Evolutionary conservation across 2,329 filamentous ascomycete species (phyloP).

Genomic region (Colletotrichum sp.): DNA sequence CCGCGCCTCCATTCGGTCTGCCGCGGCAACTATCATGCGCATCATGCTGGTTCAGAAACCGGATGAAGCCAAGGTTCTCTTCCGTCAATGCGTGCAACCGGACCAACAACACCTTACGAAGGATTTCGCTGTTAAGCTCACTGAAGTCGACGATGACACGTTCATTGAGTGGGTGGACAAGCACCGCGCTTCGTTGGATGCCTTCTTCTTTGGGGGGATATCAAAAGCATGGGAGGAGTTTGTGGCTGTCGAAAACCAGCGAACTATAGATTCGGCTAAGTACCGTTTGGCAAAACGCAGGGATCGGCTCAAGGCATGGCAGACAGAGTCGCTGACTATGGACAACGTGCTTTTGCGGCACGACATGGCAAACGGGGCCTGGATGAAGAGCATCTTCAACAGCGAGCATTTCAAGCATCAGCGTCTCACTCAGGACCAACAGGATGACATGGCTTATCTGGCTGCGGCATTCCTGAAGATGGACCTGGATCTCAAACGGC

Average conservation of each 20-base stretch:
- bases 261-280: slow-evolving; percentile 77
- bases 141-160: slow-evolving; percentile 85
- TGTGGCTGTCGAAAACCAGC: slow-evolving; percentile 80
- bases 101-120: slow-evolving; percentile 75
- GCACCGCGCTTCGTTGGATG: slow-evolving; percentile 78
- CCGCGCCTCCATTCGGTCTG: slow-evolving; percentile 69
- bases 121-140: slow-evolving; percentile 83
- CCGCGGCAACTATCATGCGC: slow-evolving; percentile 86
- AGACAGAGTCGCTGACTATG: slow-evolving; percentile 67
- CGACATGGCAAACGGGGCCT: slow-evolving; percentile 84
- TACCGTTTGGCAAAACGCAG: slow-evolving; percentile 75
- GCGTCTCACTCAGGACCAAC: slow-evolving; percentile 86
- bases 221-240: slow-evolving; percentile 89
- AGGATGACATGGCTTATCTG: slow-evolving; percentile 84
- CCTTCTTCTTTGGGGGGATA: slow-evolving; percentile 81
- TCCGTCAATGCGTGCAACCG: slow-evolving; percentile 72
- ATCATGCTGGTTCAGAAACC: slow-evolving; percentile 94
- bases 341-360: slow-evolving; percentile 82
- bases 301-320: slow-evolving; percentile 84
- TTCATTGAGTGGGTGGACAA: slow-evolving; percentile 90
- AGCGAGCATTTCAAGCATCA: slow-evolving; percentile 94
- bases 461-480: slow-evolving; percentile 78
- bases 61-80: slow-evolving; percentile 75
- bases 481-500: slow-evolving; percentile 77
- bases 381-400: slow-evolving; percentile 94